These are phyloP conservation scores for Penicillium sclerotigenum DNA, from an alignment of 2,329 filamentous ascomycete genomes.

Conservation along the genomic window DNA sequence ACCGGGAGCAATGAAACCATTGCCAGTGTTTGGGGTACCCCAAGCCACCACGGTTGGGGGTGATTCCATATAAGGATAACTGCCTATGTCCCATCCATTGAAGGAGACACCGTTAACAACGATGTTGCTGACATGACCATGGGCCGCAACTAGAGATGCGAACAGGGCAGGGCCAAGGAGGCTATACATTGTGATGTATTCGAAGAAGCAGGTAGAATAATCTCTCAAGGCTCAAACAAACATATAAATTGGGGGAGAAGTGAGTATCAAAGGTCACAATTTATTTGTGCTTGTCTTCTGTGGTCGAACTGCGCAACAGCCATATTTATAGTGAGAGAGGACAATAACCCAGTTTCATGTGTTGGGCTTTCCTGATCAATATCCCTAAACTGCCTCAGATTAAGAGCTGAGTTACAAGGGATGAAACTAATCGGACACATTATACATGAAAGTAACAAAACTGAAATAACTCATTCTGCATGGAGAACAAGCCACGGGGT, in stretches of 20 bases:
- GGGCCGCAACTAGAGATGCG: slow-evolving; percentile 31
- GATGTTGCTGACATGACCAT: slow-evolving; percentile 37
- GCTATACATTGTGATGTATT: neutral
- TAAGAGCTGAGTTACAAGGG: neutral
- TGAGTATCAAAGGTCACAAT: neutral
- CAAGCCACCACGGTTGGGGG: slow-evolving; percentile 51
- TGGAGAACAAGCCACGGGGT: neutral
- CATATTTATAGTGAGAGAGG: neutral
- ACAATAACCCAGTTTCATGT: too few relatives aligned
- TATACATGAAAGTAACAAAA: neutral
- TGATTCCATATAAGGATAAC: slow-evolving; percentile 29
- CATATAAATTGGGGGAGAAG: neutral
- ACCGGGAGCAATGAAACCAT: slow-evolving; percentile 51
- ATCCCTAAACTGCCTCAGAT: neutral
- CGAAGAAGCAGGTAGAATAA: neutral
- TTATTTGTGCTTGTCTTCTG: too few relatives aligned
- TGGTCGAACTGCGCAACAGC: neutral
- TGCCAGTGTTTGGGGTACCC: slow-evolving; percentile 51
- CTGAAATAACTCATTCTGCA: neutral
- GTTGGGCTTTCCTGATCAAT: neutral
- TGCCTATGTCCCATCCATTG: slow-evolving; percentile 39
- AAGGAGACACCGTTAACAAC: slow-evolving; percentile 37
- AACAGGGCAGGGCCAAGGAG: slow-evolving; percentile 14
- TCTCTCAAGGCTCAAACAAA: too few relatives aligned
- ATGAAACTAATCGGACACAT: neutral